Evolutionary conservation across 2,329 filamentous ascomycete genomes (phyloP), one percentile per base, ranked within the genome.

Genomic region (Triangularia setosa): DNA sequence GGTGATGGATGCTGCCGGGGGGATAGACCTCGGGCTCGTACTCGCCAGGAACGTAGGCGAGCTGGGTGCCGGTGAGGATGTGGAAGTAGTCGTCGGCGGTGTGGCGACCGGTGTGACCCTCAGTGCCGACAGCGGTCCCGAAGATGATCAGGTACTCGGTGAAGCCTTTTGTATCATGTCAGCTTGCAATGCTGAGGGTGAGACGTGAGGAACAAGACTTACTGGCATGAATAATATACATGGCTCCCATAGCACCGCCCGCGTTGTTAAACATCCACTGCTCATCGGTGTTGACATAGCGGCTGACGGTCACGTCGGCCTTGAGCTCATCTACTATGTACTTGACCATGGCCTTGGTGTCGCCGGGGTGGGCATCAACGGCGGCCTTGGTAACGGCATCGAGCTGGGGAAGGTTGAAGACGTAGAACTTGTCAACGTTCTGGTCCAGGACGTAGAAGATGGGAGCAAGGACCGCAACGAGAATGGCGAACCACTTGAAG

Each of bases 31-130:
- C 89, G 33, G 88, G 80, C 75, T 84, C 82, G 76, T 87, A 91
- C 68, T 81, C 75, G 69, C 89, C 89, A 1, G 88, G 86, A 4
- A 85, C 83, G 81, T 92, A 93, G 69, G 92, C 90, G 72, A 86
- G 82, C 79, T 96, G 88, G 71, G 88, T 87, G 71, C 93, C 93
- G 33, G 82, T 81, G 30, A 97, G 83, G 81, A 97, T 96, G 82
- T 93, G 87, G 83, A 97, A 97, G 83, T 95, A 97, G 82, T 97
- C 93, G 79, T 96, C 91, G 16, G 92, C 92, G 12, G 92, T 94
- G 83, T 96, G 93, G 59, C 92, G 90, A 68, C 93, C 93, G 1
- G 87, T 87, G 82, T 96, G 92, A 67, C 93, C 93, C 78, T 96
- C 92, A 12, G 93, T 96, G 71, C 92, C 92, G 70, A 93, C 79